phyloP scores from a whole-genome alignment of 2,329 filamentous ascomycete species.

The Alternaria incomplexa region DNA sequence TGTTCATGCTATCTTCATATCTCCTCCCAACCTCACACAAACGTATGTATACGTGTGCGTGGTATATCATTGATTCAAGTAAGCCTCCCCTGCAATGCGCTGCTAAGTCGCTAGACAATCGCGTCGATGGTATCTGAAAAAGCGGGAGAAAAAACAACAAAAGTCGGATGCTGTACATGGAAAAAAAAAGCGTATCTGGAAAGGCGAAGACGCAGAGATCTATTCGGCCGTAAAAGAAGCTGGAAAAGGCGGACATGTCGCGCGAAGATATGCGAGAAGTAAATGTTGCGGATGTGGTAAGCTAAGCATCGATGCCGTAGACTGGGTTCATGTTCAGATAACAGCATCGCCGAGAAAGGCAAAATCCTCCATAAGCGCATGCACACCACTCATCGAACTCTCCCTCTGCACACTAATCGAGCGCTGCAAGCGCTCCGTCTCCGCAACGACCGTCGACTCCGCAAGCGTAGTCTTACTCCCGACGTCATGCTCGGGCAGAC shows the following conservation, averaged over 20 bases:
- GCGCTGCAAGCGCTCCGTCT: not conserved
- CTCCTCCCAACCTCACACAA: not conserved
- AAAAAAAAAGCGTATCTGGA: not conserved
- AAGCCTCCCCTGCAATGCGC: not conserved
- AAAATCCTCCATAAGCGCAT: conserved; percentile 42
- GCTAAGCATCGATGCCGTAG: not conserved
- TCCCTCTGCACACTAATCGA: conserved; percentile 24
- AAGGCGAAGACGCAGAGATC: not conserved
- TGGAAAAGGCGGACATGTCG: not conserved
- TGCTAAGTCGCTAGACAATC: not conserved
- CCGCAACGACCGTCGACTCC: conserved; percentile 8
- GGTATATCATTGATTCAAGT: not conserved
- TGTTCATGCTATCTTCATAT: not conserved
- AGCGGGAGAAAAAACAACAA: not conserved
- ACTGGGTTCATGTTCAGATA: conserved; percentile 7
- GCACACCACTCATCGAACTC: conserved; percentile 31
- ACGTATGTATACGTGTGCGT: not conserved
- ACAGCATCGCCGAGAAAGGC: conserved; percentile 42
- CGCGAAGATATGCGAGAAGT: not conserved
- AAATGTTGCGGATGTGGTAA: not conserved
- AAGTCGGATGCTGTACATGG: conserved; percentile 1
- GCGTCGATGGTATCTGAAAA: not conserved
- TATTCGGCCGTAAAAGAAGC: not conserved
- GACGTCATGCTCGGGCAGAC: conserved; percentile 36
- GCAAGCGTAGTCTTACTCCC: conserved; percentile 37